These are phyloP conservation scores for Lactarius hengduanensis DNA, from an alignment of 768 basidiomycete genomes.

Conservation along the genomic window DNA sequence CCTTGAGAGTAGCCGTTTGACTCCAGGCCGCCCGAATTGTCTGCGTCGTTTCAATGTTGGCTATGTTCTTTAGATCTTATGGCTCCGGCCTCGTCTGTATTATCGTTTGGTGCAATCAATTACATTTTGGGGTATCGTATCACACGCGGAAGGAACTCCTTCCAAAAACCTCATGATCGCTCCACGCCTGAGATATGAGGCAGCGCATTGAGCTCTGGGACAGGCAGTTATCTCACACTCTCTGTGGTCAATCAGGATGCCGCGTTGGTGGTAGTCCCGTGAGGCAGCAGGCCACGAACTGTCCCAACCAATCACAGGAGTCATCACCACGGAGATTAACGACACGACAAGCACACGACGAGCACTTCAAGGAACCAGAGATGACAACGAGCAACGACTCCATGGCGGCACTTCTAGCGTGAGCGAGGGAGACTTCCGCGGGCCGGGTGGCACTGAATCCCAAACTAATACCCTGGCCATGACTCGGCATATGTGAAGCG, in stretches of 20 bases:
- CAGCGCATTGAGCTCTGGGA: background rate
- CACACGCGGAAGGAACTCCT: background rate
- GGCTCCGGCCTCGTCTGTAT: background rate
- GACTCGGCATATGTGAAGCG: background rate
- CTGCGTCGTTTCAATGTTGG: background rate
- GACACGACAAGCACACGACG: background rate
- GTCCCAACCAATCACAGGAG: background rate
- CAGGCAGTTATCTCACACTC: background rate
- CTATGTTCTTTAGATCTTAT: background rate
- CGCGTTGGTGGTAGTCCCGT: background rate
- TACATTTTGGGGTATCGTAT: background rate
- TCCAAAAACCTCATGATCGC: background rate
- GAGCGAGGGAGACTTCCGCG: background rate
- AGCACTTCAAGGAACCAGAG: background rate
- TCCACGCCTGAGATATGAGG: background rate
- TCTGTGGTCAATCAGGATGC: no score
- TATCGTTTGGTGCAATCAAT: background rate
- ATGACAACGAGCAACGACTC: background rate
- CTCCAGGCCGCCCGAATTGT: background rate
- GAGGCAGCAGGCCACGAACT: background rate
- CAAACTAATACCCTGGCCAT: background rate
- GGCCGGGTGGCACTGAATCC: background rate
- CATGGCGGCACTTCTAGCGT: background rate
- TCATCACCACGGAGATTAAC: background rate
- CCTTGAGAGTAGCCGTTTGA: conserved; percentile 7